Evolutionary conservation across 2,329 filamentous ascomycete species (phyloP).

Genomic region (Knoxdaviesia capensis): DNA sequence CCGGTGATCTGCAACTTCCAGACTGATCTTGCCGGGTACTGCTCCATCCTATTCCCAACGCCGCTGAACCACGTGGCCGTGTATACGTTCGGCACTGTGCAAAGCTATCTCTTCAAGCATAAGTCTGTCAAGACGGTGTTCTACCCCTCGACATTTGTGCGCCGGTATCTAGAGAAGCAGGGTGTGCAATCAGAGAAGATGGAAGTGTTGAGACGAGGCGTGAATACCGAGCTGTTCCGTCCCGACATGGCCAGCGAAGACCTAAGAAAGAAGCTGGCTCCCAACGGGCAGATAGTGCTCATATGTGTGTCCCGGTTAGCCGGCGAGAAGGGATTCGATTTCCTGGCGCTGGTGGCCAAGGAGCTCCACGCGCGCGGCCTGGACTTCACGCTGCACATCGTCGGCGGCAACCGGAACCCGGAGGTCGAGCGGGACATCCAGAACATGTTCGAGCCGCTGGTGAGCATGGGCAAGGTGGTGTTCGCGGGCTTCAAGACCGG

Average conservation of each 20-base stretch:
- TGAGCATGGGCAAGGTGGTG: constrained; percentile 29
- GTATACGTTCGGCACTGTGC: constrained; percentile 39
- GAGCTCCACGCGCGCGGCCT: constrained; percentile 33
- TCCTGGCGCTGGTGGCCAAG: constrained; percentile 34
- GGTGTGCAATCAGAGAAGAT: constrained; percentile 35
- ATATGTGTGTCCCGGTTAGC: constrained; percentile 47
- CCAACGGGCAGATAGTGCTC: constrained; percentile 42
- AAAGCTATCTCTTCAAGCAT: constrained; percentile 46
- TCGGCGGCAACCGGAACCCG: constrained; percentile 46
- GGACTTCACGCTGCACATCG: constrained; percentile 43
- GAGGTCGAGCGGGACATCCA: constrained; percentile 41
- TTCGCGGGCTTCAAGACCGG: constrained; percentile 48
- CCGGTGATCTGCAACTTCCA: constrained; percentile 50
- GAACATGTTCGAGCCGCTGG: constrained; percentile 32
- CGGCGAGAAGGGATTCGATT: constrained; percentile 52
- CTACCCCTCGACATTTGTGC: constrained; percentile 45
- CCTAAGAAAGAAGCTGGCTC: constrained; percentile 33
- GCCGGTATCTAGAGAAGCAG: constrained; percentile 36
- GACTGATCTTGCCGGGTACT: constrained; percentile 50
- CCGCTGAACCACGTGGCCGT: constrained; percentile 41
- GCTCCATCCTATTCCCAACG: constrained; percentile 44
- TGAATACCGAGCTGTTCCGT: constrained; percentile 41
- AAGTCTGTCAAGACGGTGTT: constrained; percentile 43
- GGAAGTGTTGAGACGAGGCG: constrained; percentile 40
- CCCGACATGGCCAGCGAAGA: constrained; percentile 28